phyloP scores from a whole-genome alignment of 805 yeast genomes.

The Wickerhamomyces kurtzmanii region DNA sequence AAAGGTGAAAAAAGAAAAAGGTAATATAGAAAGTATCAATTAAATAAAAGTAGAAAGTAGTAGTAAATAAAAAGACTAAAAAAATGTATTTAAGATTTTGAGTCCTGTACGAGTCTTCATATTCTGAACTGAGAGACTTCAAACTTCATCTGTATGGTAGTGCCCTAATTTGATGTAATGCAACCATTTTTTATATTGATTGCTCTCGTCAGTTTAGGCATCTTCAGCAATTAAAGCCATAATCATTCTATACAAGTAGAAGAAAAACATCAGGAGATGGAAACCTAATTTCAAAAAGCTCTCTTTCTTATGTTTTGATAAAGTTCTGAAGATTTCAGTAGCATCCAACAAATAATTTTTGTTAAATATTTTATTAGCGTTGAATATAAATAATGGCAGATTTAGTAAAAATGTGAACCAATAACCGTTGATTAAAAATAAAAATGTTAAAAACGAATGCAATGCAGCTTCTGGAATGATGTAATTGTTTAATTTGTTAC shows the following conservation, averaged over 20 bases:
- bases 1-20: too few species aligned
- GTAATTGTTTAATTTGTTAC: slow-evolving; percentile 84
- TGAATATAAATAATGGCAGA: slow-evolving; percentile 77
- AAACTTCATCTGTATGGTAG: too few species aligned
- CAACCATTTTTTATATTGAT: too few species aligned
- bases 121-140: too few species aligned
- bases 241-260: slow-evolving; percentile 92
- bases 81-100: too few species aligned
- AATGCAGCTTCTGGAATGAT: slow-evolving; percentile 84
- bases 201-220: too few species aligned
- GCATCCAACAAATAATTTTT: slow-evolving; percentile 89
- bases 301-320: slow-evolving; percentile 88
- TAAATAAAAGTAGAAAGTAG: too few species aligned
- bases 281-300: slow-evolving; percentile 84
- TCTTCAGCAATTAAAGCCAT: slow-evolving; percentile 80
- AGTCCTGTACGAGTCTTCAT: too few species aligned
- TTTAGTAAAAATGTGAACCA: slow-evolving; percentile 85
- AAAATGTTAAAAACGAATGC: slow-evolving; percentile 60
- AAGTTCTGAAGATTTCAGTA: slow-evolving; percentile 92
- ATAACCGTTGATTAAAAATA: slow-evolving; percentile 79
- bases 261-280: slow-evolving; percentile 88
- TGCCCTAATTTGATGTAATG: too few species aligned
- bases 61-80: too few species aligned
- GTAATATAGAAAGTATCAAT: too few species aligned
- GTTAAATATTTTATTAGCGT: slow-evolving; percentile 66